Evolutionary conservation across 1,284 basidiomycete species (phyloP), one percentile per base, ranked within the genome.

Genomic region (Volvariella volvacea): DNA sequence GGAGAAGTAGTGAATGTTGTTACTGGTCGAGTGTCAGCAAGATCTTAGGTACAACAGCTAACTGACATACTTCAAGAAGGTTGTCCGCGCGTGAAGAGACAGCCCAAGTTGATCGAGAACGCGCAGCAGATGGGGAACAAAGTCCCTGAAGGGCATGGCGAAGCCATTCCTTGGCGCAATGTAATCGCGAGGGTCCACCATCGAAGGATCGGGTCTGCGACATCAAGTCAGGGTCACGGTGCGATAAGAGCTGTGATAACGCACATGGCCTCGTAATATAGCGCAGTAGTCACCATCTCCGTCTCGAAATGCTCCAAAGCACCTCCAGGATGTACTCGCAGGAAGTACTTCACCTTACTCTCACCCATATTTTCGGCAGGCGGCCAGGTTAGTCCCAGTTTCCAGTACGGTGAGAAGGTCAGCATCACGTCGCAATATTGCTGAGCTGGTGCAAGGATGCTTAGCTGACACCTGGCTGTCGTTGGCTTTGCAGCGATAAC

Each of bases 261-360:
- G 58, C 55, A 84, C 85, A 80, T 65, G 15, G 80, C 83, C 66
- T 88, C 86, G 52, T 88, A 88, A 61, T 88, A 88, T 42, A 88
- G 54, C 4, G 83, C 74, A n/a, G 83, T 88, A 2, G 80, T 68
- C 12, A 81, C 81, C 66, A 81, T 80, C 59, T 83, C 76, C 47
- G 76, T 83, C 55, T 86, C 82, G 51, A 88, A 89, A 58, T 89
- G 85, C 56, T 89, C 86, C 34, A 88, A 63, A 0, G 82, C 84
- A 53, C 85, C 85, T 31, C 84, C 84, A 43, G 86, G 87, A 59
- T 88, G 80, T 10, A 83, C 83, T 31, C 85, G 74, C 45, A 88
- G 53, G 60, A 88, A 88, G 57, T 83, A 89, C 56, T 89, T 89
- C 62, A 84, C 71, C 58, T 82, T 88, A 49, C 78, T 76, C 15